phyloP scores from a whole-genome alignment of 371 early-diverging fungal species.

The Rhizopus stolonifer region DNA sequence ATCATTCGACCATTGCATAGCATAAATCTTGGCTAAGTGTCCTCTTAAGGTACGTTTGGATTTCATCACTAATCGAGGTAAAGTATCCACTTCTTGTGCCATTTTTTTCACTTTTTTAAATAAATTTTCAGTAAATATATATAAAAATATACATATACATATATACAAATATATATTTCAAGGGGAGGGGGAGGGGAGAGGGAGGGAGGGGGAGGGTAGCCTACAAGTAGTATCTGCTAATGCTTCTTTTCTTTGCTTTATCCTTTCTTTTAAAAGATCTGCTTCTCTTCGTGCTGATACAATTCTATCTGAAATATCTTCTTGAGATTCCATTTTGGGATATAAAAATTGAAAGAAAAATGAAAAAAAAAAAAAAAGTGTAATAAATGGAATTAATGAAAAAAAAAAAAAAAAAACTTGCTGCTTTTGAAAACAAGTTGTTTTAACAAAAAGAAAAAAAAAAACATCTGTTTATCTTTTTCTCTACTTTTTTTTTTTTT shows the following conservation, averaged over 20 bases:
- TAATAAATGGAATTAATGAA: too few species aligned
- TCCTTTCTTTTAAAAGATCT: slow-evolving; percentile 92
- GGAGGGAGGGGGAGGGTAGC: too few species aligned
- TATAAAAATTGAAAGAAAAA: background rate
- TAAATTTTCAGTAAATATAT: slow-evolving; percentile 26
- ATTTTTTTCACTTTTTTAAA: slow-evolving; percentile 31
- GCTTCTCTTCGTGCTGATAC: slow-evolving; percentile 91
- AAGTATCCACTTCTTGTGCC: slow-evolving; percentile 70
- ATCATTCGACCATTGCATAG: slow-evolving; percentile 98
- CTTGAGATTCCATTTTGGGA: slow-evolving; percentile 13
- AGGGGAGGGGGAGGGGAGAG: too few species aligned
- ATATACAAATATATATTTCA: too few species aligned
- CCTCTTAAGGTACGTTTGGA: slow-evolving; percentile 94
- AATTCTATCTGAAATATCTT: slow-evolving; percentile 90
- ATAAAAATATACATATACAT: slow-evolving; percentile 64
- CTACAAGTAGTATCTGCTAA: slow-evolving; percentile 94
- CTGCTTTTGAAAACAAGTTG: background rate
- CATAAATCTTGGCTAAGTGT: slow-evolving; percentile 97
- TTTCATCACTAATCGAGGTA: slow-evolving; percentile 92
- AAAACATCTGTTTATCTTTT: too few species aligned
- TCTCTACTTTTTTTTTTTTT: background rate
- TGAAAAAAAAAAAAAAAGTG: background rate
- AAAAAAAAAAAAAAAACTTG: background rate
- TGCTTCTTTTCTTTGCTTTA: slow-evolving; percentile 89
- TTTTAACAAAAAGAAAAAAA: too few species aligned